Evolutionary conservation across 1,139 yeast species (phyloP).

Genomic region (Saccharomyces hybrid): DNA sequence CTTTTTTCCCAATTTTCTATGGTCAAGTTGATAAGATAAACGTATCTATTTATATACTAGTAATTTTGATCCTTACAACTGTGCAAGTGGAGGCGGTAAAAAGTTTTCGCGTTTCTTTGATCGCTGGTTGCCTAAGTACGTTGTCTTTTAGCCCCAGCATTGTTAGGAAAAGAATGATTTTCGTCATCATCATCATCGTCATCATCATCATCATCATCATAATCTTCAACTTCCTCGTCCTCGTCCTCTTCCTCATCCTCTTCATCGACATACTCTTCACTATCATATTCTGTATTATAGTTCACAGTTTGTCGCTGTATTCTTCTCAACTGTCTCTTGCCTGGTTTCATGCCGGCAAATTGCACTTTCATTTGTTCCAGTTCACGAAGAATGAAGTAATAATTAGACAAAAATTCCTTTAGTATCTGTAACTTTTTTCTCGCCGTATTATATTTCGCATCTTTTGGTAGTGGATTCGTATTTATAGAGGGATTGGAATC

Average conservation of each 20-base stretch:
- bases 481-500: conserved; percentile 11
- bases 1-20: neutral
- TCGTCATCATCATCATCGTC: neutral
- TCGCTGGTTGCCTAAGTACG: neutral
- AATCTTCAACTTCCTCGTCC: conserved; percentile 5
- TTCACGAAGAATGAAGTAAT: conserved; percentile 18
- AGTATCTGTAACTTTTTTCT: conserved; percentile 22
- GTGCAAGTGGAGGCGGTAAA: neutral
- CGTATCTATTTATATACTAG: neutral
- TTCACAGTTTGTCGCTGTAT: conserved; percentile 23
- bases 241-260: conserved; percentile 3
- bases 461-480: conserved; percentile 28
- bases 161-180: neutral
- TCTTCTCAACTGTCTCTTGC: conserved; percentile 28
- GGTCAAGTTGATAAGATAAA: neutral
- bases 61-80: neutral
- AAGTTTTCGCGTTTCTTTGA: neutral
- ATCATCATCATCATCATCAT: neutral
- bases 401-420: conserved; percentile 20
- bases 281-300: conserved; percentile 14
- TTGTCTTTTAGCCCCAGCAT: neutral
- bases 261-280: conserved; percentile 17
- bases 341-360: conserved; percentile 27
- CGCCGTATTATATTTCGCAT: conserved; percentile 25
- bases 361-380: conserved; percentile 25